Base-by-base conservation (phyloP, 2,329 filamentous ascomycete species). In the Hymenoscyphus fraxineus region DNA sequence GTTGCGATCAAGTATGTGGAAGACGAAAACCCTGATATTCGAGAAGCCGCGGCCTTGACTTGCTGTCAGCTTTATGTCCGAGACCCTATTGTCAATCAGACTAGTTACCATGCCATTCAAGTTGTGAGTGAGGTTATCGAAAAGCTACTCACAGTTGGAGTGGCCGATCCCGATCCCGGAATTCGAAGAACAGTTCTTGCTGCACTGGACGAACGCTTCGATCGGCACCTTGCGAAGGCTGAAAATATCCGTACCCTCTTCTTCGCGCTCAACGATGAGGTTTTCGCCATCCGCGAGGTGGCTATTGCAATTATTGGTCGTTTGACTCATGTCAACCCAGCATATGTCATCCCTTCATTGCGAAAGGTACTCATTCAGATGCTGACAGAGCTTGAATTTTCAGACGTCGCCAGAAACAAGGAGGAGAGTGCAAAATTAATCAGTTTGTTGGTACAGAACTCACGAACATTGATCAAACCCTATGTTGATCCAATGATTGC, bases 1-100 rank as follows among this genome's bases (percentile, higher is more conserved):
- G 95, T 99, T 59, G 95, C 96, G 3, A 96, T 99, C 74, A 95
- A 94, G 76, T 99, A 97, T 72, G 94, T 99, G 54, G 94, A 99
- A 71, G 95, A 96, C 68, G 94, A 98, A 71, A 96, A 97, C 72
- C 85, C 92, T 0, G 91, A 96, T 69, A 97, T 97, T 60, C 88
- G 95, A 65, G 94, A 97, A 77, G 95, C 95, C 16, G 94, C 95
- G 2, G 93, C 95, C 16, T 82, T 99, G 66, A 99, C 96, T 5
- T 98, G 95, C 78, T 99, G 96, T 74, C 96, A 99, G 76, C 85
- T 99, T 57, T 98, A 98, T 74, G 91, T 98, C 57, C 89, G 92
- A 71, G 96, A 99, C 75, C 95, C 95, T 0, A 98, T 99, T 69
- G 93, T 99, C 73, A 95, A 97, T 72, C 95, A 99, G 78, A 97